Base-by-base conservation (phyloP, 2,329 filamentous ascomycete genomes). In the Ascochyta pisi region DNA sequence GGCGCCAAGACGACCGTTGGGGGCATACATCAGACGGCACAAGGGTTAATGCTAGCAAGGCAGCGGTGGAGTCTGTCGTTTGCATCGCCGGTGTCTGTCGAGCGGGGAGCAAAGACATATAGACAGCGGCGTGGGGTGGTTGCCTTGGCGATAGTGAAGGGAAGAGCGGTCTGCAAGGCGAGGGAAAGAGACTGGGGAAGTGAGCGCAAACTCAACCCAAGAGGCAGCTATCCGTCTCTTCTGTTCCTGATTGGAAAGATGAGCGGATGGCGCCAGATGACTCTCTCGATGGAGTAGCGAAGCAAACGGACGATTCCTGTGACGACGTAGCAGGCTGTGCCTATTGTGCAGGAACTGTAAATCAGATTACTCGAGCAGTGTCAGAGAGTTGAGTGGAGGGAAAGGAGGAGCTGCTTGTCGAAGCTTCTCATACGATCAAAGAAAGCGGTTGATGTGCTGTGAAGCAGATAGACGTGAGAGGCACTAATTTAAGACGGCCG, bases 121-220 rank as follows among this genome's bases (percentile, higher is more conserved):
- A 46, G 27, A 19, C 23, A 26, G 40, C 12, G 29, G n/a, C n/a
- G 23, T 12, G 19, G 35, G 16, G 35, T 33, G 12, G 47, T 23
- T 55, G 47, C 53, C 46, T 50, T 50, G 41, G 46, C 52, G 26
- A 15, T 7, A 42, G 53, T 55, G 53, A 50, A 50, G 31, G 31
- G 42, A 56, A 52, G 38, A 39, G 54, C 38, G 31, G 48, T 44
- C 47, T 51, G 33, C 43, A 3, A 47, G 39, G 54, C 44, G 43
- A 48, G 44, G 38, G 53, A 33, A 27, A 44, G 4, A 44, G 35
- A 12, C 19, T 40, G 22, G 23, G 33, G 16, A 13, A 37, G n/a
- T 13, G 16, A 12, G 31, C 35, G 35, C 13, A 24, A 23, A 22
- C n/a, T 19, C 29, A 9, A 0, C 19, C 6, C 9, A n/a, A 13